Conservation (phyloP, 495 filamentous ascomycete genomes). For the Penicillium daleae region DNA sequence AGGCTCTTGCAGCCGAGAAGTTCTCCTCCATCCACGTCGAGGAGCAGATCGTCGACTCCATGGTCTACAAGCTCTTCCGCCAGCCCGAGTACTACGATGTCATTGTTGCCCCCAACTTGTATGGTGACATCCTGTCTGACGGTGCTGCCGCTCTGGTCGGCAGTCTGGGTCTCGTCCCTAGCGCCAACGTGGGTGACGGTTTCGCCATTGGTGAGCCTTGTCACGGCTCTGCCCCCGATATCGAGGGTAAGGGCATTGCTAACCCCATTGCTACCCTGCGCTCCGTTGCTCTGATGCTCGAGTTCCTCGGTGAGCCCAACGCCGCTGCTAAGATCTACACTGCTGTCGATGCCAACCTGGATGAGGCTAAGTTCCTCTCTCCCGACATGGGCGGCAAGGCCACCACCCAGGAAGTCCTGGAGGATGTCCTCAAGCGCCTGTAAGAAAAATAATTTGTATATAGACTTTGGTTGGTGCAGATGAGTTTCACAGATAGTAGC, state of each 20-base stretch:
- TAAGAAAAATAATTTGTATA: constrained; percentile 49
- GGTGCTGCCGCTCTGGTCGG: constrained; percentile 95
- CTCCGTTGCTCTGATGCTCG: constrained; percentile 91
- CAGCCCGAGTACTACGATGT: constrained; percentile 94
- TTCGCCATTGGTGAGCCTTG: constrained; percentile 99
- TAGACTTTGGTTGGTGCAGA: constrained; percentile 2
- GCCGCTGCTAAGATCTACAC: constrained; percentile 88
- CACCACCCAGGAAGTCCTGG: constrained; percentile 83
- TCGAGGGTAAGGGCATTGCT: constrained; percentile 87
- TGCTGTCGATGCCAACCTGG: constrained; percentile 89
- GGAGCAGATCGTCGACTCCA: constrained; percentile 98
- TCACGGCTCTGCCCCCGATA: constrained; percentile 95
- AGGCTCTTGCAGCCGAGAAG: constrained; percentile 65
- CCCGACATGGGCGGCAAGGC: constrained; percentile 92
- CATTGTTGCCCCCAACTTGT: constrained; percentile 96
- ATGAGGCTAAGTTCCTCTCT: constrained; percentile 78
- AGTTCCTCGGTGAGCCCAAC: constrained; percentile 84
- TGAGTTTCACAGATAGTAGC: constrained; percentile 1
- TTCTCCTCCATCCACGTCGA: constrained; percentile 73
- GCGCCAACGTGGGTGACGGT: constrained; percentile 90
- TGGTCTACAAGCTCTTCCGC: constrained; percentile 99
- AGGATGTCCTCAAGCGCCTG: constrained; percentile 85
- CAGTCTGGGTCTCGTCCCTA: constrained; percentile 91
- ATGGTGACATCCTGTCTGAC: constrained; percentile 95
- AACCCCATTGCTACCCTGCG: constrained; percentile 96